Base-by-base conservation (phyloP, 2,329 filamentous ascomycete species). In the Chrysoporthe cubensis region DNA sequence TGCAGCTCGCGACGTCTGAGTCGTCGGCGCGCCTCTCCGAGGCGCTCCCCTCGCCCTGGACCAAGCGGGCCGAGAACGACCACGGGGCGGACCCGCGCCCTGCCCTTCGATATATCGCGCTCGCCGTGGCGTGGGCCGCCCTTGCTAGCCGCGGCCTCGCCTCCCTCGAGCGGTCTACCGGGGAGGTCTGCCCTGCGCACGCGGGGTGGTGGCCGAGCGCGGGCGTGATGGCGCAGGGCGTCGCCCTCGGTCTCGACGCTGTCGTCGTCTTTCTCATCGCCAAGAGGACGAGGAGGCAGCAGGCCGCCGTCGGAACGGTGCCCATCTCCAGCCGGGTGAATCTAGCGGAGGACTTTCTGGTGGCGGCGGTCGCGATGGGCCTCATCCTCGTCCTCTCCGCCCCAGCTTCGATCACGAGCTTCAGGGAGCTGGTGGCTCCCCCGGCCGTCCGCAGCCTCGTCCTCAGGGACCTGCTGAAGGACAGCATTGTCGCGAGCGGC, bases 131-230 rank as follows among this genome's bases (percentile, higher is more conserved):
- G 8, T 65, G 62, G 62, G 62, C 62, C 1, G 9, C 59, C 43
- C 21, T 65, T 14, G 62, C 52, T 8, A 59, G 43, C 62, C 52
- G 52, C 26, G 34, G 42, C 26, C 54, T 65, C 43, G 54, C 21
- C 21, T 37, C 18, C 26, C 9, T 40, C 21, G 52, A 40, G 40
- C 32, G 18, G 3, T 46, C 54, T 13, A 65, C 62, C 11, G 62
- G 62, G 2, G 21, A 14, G 13, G 62, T 65, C 26, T 65, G 62
- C 32, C 62, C 62, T 34, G 9, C 42, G 4, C 13, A 44, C 42
- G 40, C 43, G 11, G 18, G 13, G 14, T 65, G 13, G 14, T 65
- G 54, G 62, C 62, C 26, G n/a, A 50, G 37, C 6, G 18, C 50
- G 4, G 62, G 54, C 26, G 44, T 65, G 21, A 26, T 18, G 8